Evolutionary conservation across 345 rosid genomes (phyloP), one percentile per base, ranked within the genome.

Genomic region (Dovyalis caffra): DNA sequence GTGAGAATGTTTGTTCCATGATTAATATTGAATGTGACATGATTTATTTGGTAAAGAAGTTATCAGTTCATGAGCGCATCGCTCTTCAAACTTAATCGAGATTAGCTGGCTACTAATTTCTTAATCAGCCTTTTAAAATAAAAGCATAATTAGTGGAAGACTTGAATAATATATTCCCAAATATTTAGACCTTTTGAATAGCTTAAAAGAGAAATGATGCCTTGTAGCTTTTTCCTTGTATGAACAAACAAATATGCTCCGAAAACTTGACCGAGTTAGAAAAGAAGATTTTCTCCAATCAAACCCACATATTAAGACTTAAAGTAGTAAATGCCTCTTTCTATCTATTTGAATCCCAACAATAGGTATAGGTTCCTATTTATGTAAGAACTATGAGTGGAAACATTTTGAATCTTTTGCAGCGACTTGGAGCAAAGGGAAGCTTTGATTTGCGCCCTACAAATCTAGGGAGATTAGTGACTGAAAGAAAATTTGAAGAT

Each of bases 351-450:
- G 56, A 49, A n/a, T 49, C 56, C 56, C 65, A 51, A 53, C 56
- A 31, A 57, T 35, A 58, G 70, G 77, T 69, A 51, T 69, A 67
- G 81, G 76, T 74, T 82, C 82, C 70, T 71, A 65, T 37, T 75
- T 28, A 29, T 61, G 33, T 34, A 58, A 26, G 47, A 73, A 67
- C 31, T 29, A 80, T 74, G 81, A 72, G 81, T 76, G 83, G 83
- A 81, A 81, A 83, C 88, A 85, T 79, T 73, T 77, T 83, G 88
- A 79, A 85, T 85, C 81, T 85, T 85, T 83, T 79, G 78, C 82
- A 77, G 72, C 45, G 88, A 83, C 84, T 85, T 77, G 70, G 71
- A 78, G 80, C 72, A 82, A 82, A 80, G 78, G 60, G 69, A 26
- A 80, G 79, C 83, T 81, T 73, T 60, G 76, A 74, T 68, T 34